Evolutionary conservation across 148 eudicot species (phyloP).

Genomic region (Rheum nobile): DNA sequence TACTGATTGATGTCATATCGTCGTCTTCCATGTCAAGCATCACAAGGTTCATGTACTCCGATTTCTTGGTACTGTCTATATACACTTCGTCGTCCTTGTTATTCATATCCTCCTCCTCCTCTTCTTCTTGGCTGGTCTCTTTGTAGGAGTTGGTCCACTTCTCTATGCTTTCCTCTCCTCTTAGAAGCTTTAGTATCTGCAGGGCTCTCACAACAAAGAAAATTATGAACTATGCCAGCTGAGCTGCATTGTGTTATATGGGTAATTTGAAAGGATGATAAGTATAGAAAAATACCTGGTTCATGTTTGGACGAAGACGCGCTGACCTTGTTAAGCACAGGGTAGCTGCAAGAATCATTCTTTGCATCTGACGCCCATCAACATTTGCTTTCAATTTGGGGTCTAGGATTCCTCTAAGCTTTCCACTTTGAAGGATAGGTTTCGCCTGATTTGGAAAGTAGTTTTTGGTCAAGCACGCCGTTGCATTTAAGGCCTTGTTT

Average conservation of each 20-base stretch:
- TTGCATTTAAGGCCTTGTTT: neutral
- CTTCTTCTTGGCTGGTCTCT: slow-evolving; percentile 19
- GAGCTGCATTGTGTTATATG: neutral
- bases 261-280: neutral
- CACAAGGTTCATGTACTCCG: slow-evolving; percentile 47
- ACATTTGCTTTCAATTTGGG: slow-evolving; percentile 33
- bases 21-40: slow-evolving; percentile 50
- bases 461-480: neutral
- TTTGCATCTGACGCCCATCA: slow-evolving; percentile 48
- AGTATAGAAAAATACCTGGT: too few relatives aligned
- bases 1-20: slow-evolving; percentile 36
- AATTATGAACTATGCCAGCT: neutral
- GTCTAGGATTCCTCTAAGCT: slow-evolving; percentile 51
- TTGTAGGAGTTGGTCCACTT: slow-evolving; percentile 22
- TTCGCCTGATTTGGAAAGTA: slow-evolving; percentile 46
- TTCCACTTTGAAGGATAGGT: slow-evolving; percentile 55
- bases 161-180: slow-evolving; percentile 42
- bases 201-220: neutral
- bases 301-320: slow-evolving; percentile 76
- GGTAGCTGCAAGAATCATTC: slow-evolving; percentile 72
- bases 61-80: slow-evolving; percentile 42
- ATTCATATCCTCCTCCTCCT: slow-evolving; percentile 16
- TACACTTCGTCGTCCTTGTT: slow-evolving; percentile 67
- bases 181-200: slow-evolving; percentile 54
- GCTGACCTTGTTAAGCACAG: slow-evolving; percentile 77